Evolutionary conservation across 1,284 basidiomycete genomes (phyloP).

Genomic region (Schizophyllum amplum): DNA sequence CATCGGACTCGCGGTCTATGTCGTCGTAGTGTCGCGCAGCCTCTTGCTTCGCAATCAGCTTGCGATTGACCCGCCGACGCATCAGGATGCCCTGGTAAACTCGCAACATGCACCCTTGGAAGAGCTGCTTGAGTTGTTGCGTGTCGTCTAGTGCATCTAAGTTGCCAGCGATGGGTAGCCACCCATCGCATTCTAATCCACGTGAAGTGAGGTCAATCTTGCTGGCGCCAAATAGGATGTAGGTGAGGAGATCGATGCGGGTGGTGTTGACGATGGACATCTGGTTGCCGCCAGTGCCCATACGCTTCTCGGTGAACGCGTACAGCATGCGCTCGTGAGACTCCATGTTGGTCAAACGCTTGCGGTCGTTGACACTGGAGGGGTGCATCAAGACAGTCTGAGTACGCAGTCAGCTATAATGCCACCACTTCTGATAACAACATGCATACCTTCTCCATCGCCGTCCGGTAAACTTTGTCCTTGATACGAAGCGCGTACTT

Average conservation of each 20-base stretch:
- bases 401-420: slow-evolving; percentile 10
- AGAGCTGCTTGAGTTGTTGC: slow-evolving; percentile 73
- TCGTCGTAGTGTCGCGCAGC: neutral
- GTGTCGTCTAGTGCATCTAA: slow-evolving; percentile 77
- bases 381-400: slow-evolving; percentile 76
- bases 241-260: slow-evolving; percentile 83
- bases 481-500: slow-evolving; percentile 86
- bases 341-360: slow-evolving; percentile 34
- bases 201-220: slow-evolving; percentile 59
- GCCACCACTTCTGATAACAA: slow-evolving; percentile 4
- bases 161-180: slow-evolving; percentile 83
- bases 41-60: neutral
- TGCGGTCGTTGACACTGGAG: slow-evolving; percentile 80
- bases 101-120: slow-evolving; percentile 84
- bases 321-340: slow-evolving; percentile 68
- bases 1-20: slow-evolving; percentile 47
- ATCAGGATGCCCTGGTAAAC: slow-evolving; percentile 85
- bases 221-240: slow-evolving; percentile 89
- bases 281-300: slow-evolving; percentile 53
- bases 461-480: slow-evolving; percentile 70
- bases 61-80: slow-evolving; percentile 26
- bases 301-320: slow-evolving; percentile 84
- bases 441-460: slow-evolving; percentile 78
- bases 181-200: slow-evolving; percentile 83
- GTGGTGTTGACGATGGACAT: slow-evolving; percentile 80